Conservation (phyloP, 176 grass and related monocot genomes). For the Themeda triandra region DNA sequence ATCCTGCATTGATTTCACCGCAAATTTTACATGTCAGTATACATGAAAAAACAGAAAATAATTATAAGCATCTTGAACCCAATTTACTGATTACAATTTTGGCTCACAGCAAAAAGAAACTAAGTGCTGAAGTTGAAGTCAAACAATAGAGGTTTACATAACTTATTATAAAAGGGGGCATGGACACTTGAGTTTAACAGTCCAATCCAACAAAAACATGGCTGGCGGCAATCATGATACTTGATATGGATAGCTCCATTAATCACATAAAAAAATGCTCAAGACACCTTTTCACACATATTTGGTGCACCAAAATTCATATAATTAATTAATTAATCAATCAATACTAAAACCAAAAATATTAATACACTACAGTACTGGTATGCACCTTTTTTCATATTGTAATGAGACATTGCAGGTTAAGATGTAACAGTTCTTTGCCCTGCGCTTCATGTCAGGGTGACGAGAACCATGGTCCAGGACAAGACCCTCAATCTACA, state of each 20-base stretch:
- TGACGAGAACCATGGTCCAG: constrained; percentile 98
- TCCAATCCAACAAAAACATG: neutral
- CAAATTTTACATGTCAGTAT: constrained; percentile 32
- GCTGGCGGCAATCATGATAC: neutral
- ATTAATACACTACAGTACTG: neutral
- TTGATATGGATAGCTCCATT: neutral
- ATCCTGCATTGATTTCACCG: constrained; percentile 99
- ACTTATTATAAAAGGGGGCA: neutral
- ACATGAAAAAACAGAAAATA: neutral
- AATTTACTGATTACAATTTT: neutral
- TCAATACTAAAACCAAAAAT: neutral
- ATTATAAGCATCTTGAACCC: neutral
- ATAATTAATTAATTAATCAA: no score
- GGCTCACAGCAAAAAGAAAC: no score
- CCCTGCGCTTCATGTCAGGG: constrained; percentile 98
- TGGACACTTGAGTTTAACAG: neutral
- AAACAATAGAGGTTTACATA: neutral
- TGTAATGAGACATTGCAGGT: constrained; percentile 96
- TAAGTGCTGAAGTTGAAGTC: neutral
- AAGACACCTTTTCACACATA: neutral
- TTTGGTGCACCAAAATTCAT: neutral
- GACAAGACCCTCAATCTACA: constrained; percentile 89
- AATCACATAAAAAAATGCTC: neutral
- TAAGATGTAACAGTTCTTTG: constrained; percentile 97
- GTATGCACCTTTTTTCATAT: constrained; percentile 91